phyloP scores from a whole-genome alignment of 148 eudicot genomes.

The Diospyros lotus region DNA sequence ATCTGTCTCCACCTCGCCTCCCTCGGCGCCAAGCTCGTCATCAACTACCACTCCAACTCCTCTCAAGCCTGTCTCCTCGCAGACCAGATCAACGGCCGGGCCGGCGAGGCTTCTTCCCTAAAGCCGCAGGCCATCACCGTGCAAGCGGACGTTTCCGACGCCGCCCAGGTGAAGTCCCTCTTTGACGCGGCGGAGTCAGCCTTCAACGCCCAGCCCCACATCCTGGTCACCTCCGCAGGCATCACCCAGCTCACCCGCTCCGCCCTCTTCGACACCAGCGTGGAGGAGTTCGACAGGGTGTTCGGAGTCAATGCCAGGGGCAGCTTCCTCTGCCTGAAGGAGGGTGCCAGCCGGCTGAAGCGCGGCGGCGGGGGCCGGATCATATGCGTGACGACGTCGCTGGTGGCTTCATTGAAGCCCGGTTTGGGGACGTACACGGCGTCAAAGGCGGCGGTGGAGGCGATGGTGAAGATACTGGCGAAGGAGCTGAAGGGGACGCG shows the following conservation, averaged over 20 bases:
- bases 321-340: constrained; percentile 4
- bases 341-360: constrained; percentile 2
- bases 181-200: constrained; percentile 40
- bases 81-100: constrained; percentile 17
- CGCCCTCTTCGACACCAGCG: constrained; percentile 16
- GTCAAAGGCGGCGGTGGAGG: constrained; percentile 7
- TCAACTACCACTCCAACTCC: constrained; percentile 41
- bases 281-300: constrained; percentile 32
- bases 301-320: constrained; percentile 30
- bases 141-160: constrained; percentile 40
- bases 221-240: constrained; percentile 40
- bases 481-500: not conserved
- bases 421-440: not conserved
- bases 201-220: constrained; percentile 29
- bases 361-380: constrained; percentile 9
- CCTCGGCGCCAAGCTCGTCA: constrained; percentile 37
- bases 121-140: constrained; percentile 22
- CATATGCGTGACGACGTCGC: not conserved
- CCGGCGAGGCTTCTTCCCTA: not conserved
- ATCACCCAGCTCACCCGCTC: constrained; percentile 26
- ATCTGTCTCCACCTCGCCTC: constrained; percentile 38
- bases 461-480: constrained; percentile 1
- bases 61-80: constrained; percentile 24
- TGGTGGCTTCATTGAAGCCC: not conserved
- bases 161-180: constrained; percentile 31